phyloP scores from a whole-genome alignment of 129 eudicot genomes.

The Lactuca sativa region DNA sequence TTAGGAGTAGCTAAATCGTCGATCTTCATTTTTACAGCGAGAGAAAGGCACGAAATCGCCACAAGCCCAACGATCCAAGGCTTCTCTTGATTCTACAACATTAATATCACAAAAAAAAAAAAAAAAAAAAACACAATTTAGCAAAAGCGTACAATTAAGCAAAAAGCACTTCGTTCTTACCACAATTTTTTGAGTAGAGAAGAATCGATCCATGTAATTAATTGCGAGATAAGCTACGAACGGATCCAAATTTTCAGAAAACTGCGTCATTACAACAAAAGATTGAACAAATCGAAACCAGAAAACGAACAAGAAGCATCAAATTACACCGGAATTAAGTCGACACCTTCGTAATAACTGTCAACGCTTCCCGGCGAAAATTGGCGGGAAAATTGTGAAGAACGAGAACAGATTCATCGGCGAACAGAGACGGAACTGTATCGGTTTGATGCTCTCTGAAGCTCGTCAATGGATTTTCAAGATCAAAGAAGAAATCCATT shows the following conservation, averaged over 20 bases:
- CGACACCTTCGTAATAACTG: constrained; percentile 30
- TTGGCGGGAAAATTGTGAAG: constrained; percentile 29
- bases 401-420: constrained; percentile 20
- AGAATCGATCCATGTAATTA: constrained; percentile 50
- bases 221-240: constrained; percentile 44
- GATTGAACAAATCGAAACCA: background rate
- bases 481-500: constrained; percentile 25
- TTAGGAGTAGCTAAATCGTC: constrained; percentile 22
- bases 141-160: background rate
- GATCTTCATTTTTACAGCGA: constrained; percentile 45
- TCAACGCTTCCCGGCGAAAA: constrained; percentile 36
- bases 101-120: background rate
- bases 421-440: constrained; percentile 31
- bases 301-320: background rate
- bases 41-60: constrained; percentile 41
- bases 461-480: constrained; percentile 27
- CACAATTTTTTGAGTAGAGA: constrained; percentile 31
- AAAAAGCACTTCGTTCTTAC: constrained; percentile 16
- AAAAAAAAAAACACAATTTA: background rate
- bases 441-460: constrained; percentile 24
- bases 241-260: constrained; percentile 37
- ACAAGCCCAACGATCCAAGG: constrained; percentile 42
- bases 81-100: constrained; percentile 29
- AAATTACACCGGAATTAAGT: background rate
- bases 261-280: constrained; percentile 4